phyloP scores from a whole-genome alignment of 192 early-diverging fungal genomes.

The Coemansia reversa region DNA sequence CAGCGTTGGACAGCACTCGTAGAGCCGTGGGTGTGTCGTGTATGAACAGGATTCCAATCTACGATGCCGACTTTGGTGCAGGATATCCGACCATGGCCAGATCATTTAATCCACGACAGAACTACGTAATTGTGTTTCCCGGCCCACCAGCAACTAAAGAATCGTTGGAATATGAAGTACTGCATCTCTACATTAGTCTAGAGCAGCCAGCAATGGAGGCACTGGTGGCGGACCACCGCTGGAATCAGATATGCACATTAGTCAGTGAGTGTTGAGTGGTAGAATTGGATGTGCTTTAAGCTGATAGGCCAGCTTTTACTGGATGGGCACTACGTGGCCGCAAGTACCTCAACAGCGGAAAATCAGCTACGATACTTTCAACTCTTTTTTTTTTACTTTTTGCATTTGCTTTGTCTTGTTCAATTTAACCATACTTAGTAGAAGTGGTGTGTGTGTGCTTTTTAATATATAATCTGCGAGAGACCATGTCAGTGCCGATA shows the following conservation, averaged over 20 bases:
- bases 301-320: too few species aligned
- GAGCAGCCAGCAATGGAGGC: slow-evolving; percentile 38
- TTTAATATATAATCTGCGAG: slow-evolving; percentile 3
- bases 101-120: slow-evolving; percentile 43
- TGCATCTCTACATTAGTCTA: slow-evolving; percentile 46
- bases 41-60: slow-evolving; percentile 46
- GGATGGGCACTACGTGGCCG: too few species aligned
- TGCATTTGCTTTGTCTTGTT: slow-evolving; percentile 8
- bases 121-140: slow-evolving; percentile 49
- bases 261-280: slow-evolving; percentile 23
- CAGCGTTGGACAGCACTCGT: slow-evolving; percentile 32
- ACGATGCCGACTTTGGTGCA: slow-evolving; percentile 43
- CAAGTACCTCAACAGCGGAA: too few species aligned
- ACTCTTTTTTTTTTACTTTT: slow-evolving; percentile 11
- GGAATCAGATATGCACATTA: slow-evolving; percentile 23
- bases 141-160: slow-evolving; percentile 22
- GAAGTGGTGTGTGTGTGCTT: too few species aligned
- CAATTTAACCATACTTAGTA: not conserved
- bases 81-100: slow-evolving; percentile 38
- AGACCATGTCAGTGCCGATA: slow-evolving; percentile 12
- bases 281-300: too few species aligned
- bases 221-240: slow-evolving; percentile 22
- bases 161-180: slow-evolving; percentile 11
- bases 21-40: slow-evolving; percentile 38
- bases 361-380: too few species aligned